phyloP scores from a whole-genome alignment of 148 eudicot species.

The Chenopodium album region DNA sequence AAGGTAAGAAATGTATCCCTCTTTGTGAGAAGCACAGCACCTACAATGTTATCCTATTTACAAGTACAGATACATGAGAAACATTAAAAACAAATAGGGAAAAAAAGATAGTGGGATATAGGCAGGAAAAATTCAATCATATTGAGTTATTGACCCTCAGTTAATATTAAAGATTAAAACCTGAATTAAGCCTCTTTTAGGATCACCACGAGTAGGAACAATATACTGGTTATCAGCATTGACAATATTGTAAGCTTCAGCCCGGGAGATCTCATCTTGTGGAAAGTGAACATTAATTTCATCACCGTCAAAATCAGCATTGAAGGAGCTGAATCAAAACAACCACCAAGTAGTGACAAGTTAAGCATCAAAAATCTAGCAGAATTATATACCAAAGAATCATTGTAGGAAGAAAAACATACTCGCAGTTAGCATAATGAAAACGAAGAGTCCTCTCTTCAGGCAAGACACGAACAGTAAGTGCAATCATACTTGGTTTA shows the following conservation, averaged over 20 bases:
- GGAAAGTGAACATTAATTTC: conserved; percentile 98
- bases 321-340: conserved; percentile 59
- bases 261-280: conserved; percentile 97
- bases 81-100: neutral
- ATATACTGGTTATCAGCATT: conserved; percentile 95
- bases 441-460: conserved; percentile 95
- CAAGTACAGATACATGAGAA: conserved; percentile 1
- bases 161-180: conserved; percentile 37
- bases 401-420: conserved; percentile 11
- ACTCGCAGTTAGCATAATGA: conserved; percentile 99
- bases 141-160: too few species aligned
- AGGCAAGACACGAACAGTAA: conserved; percentile 81
- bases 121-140: neutral
- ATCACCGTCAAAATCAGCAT: conserved; percentile 99
- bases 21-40: conserved; percentile 87
- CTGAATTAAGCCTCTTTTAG: conserved; percentile 96
- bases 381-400: too few species aligned
- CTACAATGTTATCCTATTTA: conserved; percentile 85
- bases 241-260: conserved; percentile 94
- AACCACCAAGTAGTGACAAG: conserved; percentile 3
- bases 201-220: conserved; percentile 96
- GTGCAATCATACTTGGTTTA: conserved; percentile 97
- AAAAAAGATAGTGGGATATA: neutral
- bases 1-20: conserved; percentile 81
- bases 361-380: neutral